Evolutionary conservation across 1,284 basidiomycete genomes (phyloP), one percentile per base, ranked within the genome.

Genomic region (Puccinia coronata): DNA sequence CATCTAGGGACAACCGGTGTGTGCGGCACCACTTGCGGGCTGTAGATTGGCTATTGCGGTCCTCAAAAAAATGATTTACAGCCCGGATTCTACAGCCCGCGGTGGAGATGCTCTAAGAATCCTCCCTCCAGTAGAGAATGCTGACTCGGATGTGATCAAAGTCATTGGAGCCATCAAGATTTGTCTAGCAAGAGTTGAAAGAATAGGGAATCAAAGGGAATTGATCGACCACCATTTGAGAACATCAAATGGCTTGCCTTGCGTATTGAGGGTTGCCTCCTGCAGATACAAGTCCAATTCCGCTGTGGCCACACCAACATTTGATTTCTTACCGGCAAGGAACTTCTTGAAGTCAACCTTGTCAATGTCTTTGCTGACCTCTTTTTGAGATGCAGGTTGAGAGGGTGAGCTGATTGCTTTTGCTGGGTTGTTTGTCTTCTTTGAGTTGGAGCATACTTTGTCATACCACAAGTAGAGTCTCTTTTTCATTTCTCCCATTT

Each of bases 121-220:
- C n/a, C n/a, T n/a, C n/a, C 67, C 67, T 1, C 67, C 43, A 51
- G 67, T 70, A 2, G 43, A 70, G 25, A 70, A 70, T 12, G 43
- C 67, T 18, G 43, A 70, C 14, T 70, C 67, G 3, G 11, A 70
- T 18, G 43, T 16, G 34, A 70, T 70, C 9, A 43, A 70, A 2
- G 67, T 70, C 67, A 70, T 70, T 18, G 25, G 43, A 49, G 43
- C 25, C 67, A 70, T 70, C 3, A 70, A n/a, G 3, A 70, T 28
- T 31, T 2, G 23, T 70, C 51, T 70, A 14, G 47, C 67, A 28
- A 70, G 67, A 20, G 20, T 70, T 31, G 67, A n/a, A 49, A 70
- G 43, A 11, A 34, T n/a, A 49, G 43, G 67, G 28, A 28, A 47
- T 70, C 67, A 51, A 31, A 51, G 6, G n/a, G 67, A 23, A n/a